These are phyloP conservation scores for Keqinozyma sinolaborantium DNA, from an alignment of 1,139 yeast genomes.

Conservation along the genomic window DNA sequence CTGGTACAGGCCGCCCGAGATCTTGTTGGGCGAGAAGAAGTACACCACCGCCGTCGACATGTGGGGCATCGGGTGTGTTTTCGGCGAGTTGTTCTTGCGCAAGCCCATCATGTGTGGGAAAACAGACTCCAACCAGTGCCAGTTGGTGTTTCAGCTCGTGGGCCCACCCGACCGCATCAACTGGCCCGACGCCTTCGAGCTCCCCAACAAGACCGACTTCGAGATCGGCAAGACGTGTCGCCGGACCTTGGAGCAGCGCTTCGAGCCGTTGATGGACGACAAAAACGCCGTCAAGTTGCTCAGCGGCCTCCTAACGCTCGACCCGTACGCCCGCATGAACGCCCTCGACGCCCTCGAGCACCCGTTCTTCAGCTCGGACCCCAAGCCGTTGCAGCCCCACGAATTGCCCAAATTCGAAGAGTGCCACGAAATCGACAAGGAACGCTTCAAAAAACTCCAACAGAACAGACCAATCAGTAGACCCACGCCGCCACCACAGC, in stretches of 20 bases:
- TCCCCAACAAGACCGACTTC: constrained; percentile 57
- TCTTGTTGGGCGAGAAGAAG: constrained; percentile 75
- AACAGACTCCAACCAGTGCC: constrained; percentile 90
- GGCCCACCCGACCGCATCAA: constrained; percentile 71
- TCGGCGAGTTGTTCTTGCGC: constrained; percentile 82
- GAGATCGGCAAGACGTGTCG: constrained; percentile 45
- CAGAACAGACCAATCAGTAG: not conserved
- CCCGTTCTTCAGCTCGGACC: constrained; percentile 61
- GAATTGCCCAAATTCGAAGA: constrained; percentile 75
- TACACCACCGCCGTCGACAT: constrained; percentile 94
- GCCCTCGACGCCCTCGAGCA: constrained; percentile 77
- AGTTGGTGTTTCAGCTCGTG: constrained; percentile 69
- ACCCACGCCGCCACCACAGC: not conserved
- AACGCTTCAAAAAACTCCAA: constrained; percentile 43
- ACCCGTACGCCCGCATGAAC: constrained; percentile 71
- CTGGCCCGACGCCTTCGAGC: constrained; percentile 62
- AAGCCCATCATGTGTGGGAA: constrained; percentile 84
- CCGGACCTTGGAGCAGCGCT: constrained; percentile 51
- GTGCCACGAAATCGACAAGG: constrained; percentile 83
- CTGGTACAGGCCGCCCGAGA: constrained; percentile 94
- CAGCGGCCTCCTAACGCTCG: constrained; percentile 52
- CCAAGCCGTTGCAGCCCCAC: constrained; percentile 53
- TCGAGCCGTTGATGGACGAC: constrained; percentile 27
- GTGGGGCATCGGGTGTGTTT: constrained; percentile 97
- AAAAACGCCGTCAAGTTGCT: constrained; percentile 42